phyloP scores from a whole-genome alignment of 805 yeast genomes.

The Scheffersomyces lignosus region DNA sequence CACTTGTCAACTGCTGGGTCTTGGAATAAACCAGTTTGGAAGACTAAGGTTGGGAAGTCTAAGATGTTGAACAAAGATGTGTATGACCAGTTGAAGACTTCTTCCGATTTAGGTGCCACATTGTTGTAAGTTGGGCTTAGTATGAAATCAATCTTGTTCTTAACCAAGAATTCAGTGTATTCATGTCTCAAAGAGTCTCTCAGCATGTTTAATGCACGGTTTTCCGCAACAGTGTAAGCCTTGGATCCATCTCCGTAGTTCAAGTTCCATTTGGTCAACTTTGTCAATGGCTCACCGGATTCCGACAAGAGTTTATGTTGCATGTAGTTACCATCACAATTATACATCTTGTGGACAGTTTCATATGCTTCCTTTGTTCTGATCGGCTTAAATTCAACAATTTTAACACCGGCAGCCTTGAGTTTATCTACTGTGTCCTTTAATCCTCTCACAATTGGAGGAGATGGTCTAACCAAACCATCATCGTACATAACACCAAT shows the following conservation, averaged over 20 bases:
- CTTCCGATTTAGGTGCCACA: constrained; percentile 67
- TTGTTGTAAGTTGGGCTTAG: constrained; percentile 68
- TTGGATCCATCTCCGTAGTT: constrained; percentile 59
- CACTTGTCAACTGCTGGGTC: constrained; percentile 55
- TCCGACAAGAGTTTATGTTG: constrained; percentile 51
- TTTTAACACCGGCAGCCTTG: constrained; percentile 56
- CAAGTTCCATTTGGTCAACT: constrained; percentile 62
- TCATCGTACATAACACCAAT: constrained; percentile 66
- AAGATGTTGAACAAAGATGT: constrained; percentile 71
- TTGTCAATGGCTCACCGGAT: constrained; percentile 70
- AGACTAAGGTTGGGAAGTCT: constrained; percentile 66
- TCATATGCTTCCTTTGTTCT: constrained; percentile 58
- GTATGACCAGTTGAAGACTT: constrained; percentile 76
- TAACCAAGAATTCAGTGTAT: constrained; percentile 53
- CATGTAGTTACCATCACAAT: constrained; percentile 65
- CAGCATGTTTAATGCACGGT: constrained; percentile 51
- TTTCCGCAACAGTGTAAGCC: constrained; percentile 47
- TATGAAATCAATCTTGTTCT: constrained; percentile 61
- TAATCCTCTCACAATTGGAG: constrained; percentile 58
- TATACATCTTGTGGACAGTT: constrained; percentile 56
- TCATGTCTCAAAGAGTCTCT: constrained; percentile 62
- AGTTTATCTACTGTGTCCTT: constrained; percentile 54
- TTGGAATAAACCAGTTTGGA: constrained; percentile 62
- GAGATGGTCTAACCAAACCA: constrained; percentile 64
- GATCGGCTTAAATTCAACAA: constrained; percentile 58